Evolutionary conservation across 192 early-diverging fungal genomes (phyloP), one percentile per base, ranked within the genome.

Genomic region (Coemansia interrupta): DNA sequence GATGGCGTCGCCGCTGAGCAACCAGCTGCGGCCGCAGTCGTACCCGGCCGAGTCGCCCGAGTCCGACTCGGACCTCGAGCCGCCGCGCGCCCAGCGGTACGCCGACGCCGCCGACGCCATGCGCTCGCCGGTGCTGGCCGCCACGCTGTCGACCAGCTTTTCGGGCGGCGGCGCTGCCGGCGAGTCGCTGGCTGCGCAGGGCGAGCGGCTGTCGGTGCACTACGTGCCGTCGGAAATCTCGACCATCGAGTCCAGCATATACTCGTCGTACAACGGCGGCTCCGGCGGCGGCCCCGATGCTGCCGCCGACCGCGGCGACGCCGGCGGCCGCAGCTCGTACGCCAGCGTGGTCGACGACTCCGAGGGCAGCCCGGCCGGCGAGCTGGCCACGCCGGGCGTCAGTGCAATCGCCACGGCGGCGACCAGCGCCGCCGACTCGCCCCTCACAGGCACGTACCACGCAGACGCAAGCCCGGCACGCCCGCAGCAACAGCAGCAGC

Each of bases 211-310:
- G 28, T 76, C 68, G 17, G 39, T 58, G 29, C 64, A 77, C 52
- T 68, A 75, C 19, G 61, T 58, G 42, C 63, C 76, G 15, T 79
- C 76, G 11, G 76, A 68, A 55, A 68, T 72, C 28, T 79, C 70
- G 32, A 79, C 76, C 32, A 79, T 79, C 52, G 76, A 79, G 52
- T 79, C 76, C 5, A 79, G 76, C 60, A 49, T 72, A 14, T 72
- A 69, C 51, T 79, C 76, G 51, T 69, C 66, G 15, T 63, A 66
- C 48, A 60, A 69, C 22, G 76, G 63, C 1, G 40, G 60, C 47
- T 55, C 50, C n/a, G 57, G 60, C 36, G 54, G 48, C 42, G 41
- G 24, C 19, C 63, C 32, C 32, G 32, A 36, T 7, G 60, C 11
- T 20, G 19, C 4, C 69, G 66, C 47, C 59, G 60, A 30, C 56